These are phyloP conservation scores for Candida sakaeoensis DNA, from an alignment of 805 yeast species.

Conservation along the genomic window DNA sequence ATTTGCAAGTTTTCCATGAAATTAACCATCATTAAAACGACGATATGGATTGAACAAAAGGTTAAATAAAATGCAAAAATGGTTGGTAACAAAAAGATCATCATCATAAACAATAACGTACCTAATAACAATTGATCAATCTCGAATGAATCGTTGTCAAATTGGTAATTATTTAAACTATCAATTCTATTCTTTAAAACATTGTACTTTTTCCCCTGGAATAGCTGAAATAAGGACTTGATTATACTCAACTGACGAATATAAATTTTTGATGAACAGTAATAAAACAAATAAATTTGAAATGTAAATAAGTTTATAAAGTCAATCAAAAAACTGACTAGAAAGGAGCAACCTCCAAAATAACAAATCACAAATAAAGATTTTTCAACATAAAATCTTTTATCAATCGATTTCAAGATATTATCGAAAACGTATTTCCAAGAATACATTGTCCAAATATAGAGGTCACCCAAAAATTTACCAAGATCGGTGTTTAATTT, in stretches of 20 bases:
- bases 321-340: slow-evolving; percentile 66
- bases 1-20: slow-evolving; percentile 58
- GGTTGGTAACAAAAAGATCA: slow-evolving; percentile 80
- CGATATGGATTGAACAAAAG: slow-evolving; percentile 59
- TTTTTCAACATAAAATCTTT: not conserved
- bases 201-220: slow-evolving; percentile 86
- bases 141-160: slow-evolving; percentile 47
- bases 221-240: slow-evolving; percentile 73
- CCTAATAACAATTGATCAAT: slow-evolving; percentile 86
- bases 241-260: slow-evolving; percentile 68
- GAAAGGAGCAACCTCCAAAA: slow-evolving; percentile 64
- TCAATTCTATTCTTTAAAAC: slow-evolving; percentile 83
- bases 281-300: slow-evolving; percentile 74
- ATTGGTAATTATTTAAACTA: slow-evolving; percentile 50
- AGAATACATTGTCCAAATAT: slow-evolving; percentile 76
- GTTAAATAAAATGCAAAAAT: slow-evolving; percentile 77
- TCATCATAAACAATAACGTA: slow-evolving; percentile 77
- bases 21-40: slow-evolving; percentile 46
- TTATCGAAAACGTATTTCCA: slow-evolving; percentile 39
- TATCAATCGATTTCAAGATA: not conserved
- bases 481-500: slow-evolving; percentile 87
- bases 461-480: slow-evolving; percentile 78
- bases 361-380: slow-evolving; percentile 20
- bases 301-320: slow-evolving; percentile 56
- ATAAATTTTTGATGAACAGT: slow-evolving; percentile 74